Evolutionary conservation across 768 basidiomycete species (phyloP).

Genomic region (Neoboletus brunneissimus): DNA sequence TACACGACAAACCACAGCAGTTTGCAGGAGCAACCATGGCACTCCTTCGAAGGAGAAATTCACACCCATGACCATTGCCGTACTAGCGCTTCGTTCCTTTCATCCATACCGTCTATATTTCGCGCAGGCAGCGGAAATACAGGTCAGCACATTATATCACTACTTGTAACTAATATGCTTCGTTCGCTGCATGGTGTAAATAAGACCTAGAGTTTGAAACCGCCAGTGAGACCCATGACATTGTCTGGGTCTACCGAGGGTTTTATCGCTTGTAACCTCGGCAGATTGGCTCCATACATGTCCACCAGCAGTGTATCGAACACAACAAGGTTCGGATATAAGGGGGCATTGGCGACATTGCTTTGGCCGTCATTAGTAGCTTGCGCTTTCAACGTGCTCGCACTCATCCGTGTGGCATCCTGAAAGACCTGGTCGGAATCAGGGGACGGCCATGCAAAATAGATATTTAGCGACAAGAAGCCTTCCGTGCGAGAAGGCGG

Average conservation of each 20-base stretch:
- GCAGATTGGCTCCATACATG: constrained; percentile 45
- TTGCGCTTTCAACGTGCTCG: constrained; percentile 36
- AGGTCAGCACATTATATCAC: background rate
- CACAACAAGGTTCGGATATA: constrained; percentile 58
- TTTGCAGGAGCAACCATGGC: constrained; percentile 9
- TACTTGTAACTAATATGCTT: constrained; percentile 3
- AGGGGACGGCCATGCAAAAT: constrained; percentile 18
- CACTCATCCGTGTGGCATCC: constrained; percentile 35
- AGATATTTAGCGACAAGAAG: constrained; percentile 44
- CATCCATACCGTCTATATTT: background rate
- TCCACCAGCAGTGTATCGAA: constrained; percentile 43
- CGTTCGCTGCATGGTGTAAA: background rate
- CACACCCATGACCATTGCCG: constrained; percentile 8
- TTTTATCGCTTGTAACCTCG: constrained; percentile 39
- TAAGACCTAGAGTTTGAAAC: constrained; percentile 44
- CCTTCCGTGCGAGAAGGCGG: constrained; percentile 31
- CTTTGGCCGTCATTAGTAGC: constrained; percentile 43
- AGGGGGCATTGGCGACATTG: constrained; percentile 32
- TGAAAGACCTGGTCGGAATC: constrained; percentile 23
- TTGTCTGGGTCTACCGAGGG: constrained; percentile 46
- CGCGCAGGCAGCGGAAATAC: background rate
- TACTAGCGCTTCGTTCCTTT: background rate
- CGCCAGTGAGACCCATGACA: constrained; percentile 59
- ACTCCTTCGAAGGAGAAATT: constrained; percentile 11
- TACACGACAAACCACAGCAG: constrained; percentile 11